Conservation (phyloP, 2,329 filamentous ascomycete species). For the Talaromyces sp. region DNA sequence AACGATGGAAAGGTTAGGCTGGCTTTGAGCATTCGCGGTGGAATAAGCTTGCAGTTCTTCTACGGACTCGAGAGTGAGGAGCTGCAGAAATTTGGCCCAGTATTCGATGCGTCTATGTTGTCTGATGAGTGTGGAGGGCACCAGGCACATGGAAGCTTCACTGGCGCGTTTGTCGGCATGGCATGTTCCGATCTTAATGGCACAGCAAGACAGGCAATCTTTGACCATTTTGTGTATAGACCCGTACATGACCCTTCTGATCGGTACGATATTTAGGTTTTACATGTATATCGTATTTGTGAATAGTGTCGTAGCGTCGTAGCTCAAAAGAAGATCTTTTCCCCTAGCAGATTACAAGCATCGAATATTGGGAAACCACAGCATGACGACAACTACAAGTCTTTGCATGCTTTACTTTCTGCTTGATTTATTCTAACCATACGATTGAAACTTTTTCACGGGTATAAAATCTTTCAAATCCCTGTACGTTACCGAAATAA, state of each 20-base stretch:
- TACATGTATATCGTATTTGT: neutral
- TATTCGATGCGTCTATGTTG: slow-evolving; percentile 7
- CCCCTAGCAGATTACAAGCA: neutral
- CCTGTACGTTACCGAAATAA: neutral
- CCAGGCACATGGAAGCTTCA: slow-evolving; percentile 10
- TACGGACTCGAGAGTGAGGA: slow-evolving; percentile 6
- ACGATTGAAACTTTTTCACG: neutral
- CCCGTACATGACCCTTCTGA: slow-evolving; percentile 5
- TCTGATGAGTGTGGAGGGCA: slow-evolving; percentile 11
- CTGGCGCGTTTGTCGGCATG: slow-evolving; percentile 8
- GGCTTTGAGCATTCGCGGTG: slow-evolving; percentile 8
- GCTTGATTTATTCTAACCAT: neutral
- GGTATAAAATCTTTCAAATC: neutral
- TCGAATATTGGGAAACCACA: neutral
- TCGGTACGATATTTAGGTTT: slow-evolving; percentile 6
- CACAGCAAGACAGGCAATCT: slow-evolving; percentile 1
- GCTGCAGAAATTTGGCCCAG: slow-evolving; percentile 2
- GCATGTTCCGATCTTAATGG: slow-evolving; percentile 12
- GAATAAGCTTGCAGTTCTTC: slow-evolving; percentile 6
- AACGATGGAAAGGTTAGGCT: slow-evolving; percentile 9
- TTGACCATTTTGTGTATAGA: slow-evolving; percentile 10
- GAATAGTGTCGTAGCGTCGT: neutral
- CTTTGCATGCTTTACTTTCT: neutral
- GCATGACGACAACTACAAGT: no score
- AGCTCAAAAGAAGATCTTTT: neutral